A percentile compares a stretch with the other conserved stretches of the same genome.
Evolutionary conservation across 2,329 filamentous ascomycete genomes (phyloP).

Genomic region (Cladobotryum protrusum): DNA sequence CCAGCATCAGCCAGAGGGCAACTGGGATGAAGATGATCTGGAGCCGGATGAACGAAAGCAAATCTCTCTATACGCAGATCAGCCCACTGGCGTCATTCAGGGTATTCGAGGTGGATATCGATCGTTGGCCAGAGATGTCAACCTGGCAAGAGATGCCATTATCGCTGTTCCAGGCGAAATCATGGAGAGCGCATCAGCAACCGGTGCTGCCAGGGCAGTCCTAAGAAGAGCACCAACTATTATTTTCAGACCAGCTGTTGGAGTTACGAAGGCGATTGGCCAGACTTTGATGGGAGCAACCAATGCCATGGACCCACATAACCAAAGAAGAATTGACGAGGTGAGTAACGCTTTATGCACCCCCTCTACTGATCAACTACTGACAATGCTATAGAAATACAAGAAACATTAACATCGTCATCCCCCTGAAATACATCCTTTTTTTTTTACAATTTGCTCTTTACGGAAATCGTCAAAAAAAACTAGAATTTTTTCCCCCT

Average conservation of each 20-base stretch:
- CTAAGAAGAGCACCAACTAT: constrained; percentile 83
- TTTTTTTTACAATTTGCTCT: background rate
- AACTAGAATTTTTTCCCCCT: background rate
- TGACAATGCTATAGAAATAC: constrained; percentile 37
- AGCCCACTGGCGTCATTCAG: constrained; percentile 82
- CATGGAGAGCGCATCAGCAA: constrained; percentile 76
- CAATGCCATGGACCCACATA: constrained; percentile 80
- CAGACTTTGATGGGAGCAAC: constrained; percentile 88
- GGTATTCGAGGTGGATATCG: constrained; percentile 78
- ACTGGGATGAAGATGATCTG: constrained; percentile 54
- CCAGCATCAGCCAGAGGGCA: constrained; percentile 31
- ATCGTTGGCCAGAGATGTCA: constrained; percentile 79
- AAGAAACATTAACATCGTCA: constrained; percentile 21
- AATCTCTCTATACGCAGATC: constrained; percentile 88
- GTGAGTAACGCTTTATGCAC: constrained; percentile 52
- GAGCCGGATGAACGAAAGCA: constrained; percentile 68
- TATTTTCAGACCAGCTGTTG: constrained; percentile 83
- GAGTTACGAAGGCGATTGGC: constrained; percentile 79
- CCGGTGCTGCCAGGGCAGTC: constrained; percentile 73
- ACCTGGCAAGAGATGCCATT: constrained; percentile 81
- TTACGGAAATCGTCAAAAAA: background rate
- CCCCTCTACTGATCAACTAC: background rate
- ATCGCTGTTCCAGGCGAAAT: constrained; percentile 91
- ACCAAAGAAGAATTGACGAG: constrained; percentile 77
- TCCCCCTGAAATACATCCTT: background rate